Conservation (phyloP, 78 protist genomes). For the Chrysochromulina parva region DNA sequence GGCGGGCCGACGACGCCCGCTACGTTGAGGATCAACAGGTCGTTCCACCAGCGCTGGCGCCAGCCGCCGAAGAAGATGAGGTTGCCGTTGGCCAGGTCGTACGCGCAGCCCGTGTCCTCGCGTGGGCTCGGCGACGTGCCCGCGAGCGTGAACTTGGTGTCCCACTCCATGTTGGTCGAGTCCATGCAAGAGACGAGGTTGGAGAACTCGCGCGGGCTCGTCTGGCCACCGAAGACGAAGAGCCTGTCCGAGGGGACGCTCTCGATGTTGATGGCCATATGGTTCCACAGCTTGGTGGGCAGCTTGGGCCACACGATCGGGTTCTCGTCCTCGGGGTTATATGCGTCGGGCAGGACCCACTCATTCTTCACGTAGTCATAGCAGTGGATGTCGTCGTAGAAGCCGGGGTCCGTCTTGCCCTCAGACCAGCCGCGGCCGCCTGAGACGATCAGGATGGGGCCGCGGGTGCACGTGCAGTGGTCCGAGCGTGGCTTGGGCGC, state of each 20-base stretch:
- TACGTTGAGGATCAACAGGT: slow-evolving; percentile 10
- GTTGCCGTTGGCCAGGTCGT: neutral
- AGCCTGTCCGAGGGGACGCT: neutral
- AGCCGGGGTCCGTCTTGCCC: neutral
- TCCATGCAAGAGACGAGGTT: neutral
- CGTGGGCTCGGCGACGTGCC: slow-evolving; percentile 20
- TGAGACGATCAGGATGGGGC: neutral
- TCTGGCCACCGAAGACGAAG: neutral
- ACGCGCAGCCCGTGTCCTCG: slow-evolving; percentile 36
- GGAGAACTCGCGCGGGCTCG: neutral
- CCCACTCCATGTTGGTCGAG: neutral
- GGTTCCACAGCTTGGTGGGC: neutral
- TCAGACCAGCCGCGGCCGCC: slow-evolving; percentile 17
- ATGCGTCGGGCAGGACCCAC: neutral
- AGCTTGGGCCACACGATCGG: neutral
- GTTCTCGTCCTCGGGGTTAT: neutral
- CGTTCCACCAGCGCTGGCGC: slow-evolving; percentile 26
- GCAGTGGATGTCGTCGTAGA: neutral
- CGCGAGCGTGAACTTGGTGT: neutral
- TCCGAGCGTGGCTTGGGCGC: slow-evolving; percentile 10
- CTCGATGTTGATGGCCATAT: neutral
- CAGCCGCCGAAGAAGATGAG: slow-evolving; percentile 45
- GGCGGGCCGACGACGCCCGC: slow-evolving; percentile 51
- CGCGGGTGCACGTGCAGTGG: neutral
- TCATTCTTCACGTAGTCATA: neutral